Base-by-base conservation (phyloP, 257 asterid genomes). In the Anisodus tanguticus region DNA sequence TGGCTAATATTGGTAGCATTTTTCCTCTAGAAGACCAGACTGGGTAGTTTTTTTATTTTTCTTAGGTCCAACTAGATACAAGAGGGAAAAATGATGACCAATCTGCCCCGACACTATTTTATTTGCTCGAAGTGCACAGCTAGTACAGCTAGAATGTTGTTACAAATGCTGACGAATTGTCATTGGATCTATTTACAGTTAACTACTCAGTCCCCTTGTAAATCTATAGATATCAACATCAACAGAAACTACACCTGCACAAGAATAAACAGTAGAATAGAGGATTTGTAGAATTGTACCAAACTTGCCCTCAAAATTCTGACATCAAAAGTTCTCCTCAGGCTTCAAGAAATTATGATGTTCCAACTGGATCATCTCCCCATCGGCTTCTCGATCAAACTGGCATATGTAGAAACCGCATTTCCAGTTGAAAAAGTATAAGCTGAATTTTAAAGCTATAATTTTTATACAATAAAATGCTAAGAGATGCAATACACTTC, bases 311-410 rank as follows among this genome's bases (percentile, higher is more conserved):
- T n/a, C n/a, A n/a, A n/a, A n/a, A n/a, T 9, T 15, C 58, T 45
- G 57, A 86, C 22, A 26, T 89, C 86, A 92, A 70, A 90, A 92
- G 79, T 90, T 90, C 82, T 93, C 94, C 84, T 91, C 95, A 0
- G 95, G 94, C 87, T 90, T 87, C 53, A 95, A 92, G 90, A 95
- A 94, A 89, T 92, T 93, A 88, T 89, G 97, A 82, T 90, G 90
- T 89, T 94, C 98, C 88, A 94, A 69, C 83, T 91, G 97, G 17
- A 90, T 87, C 98, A 95, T 95, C 90, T 93, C 98, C 83, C 98
- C 98, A 70, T 94, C 98, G 53, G 86, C 84, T 41, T 83, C 90
- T 2, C 94, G 88, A 82, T 95, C 95, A 15, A 90, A 95, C 81
- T 93, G 88, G 89, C 98, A 95, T 0, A 97, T 91, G 83, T 91